Base-by-base conservation (phyloP, 768 basidiomycete species). In the Bullera alba region DNA sequence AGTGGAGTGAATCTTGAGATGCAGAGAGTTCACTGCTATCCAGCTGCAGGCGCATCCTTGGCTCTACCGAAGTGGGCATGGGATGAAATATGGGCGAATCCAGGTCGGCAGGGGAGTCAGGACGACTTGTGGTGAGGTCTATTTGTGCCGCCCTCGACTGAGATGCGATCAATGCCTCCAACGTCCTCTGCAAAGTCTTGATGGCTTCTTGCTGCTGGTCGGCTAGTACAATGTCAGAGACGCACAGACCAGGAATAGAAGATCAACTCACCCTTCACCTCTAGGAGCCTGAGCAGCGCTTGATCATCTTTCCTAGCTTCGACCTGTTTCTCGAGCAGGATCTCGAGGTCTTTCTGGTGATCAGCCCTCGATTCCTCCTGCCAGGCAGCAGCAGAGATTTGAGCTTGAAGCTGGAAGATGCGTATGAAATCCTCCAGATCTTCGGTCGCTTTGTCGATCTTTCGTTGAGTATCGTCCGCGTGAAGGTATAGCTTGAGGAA, bases 131-230 rank as follows among this genome's bases (percentile, higher is more conserved):
- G n/a, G 16, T n/a, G n/a, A n/a, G n/a, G n/a, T n/a, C 32, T 27
- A 10, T 10, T 39, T 5, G 48, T 19, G 19, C 50, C 25, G n/a
- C 27, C 32, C 35, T 50, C 32, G 32, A 8, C n/a, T 34, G 32
- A 39, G 17, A 23, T 8, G 39, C 26, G 25, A 39, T 29, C 4
- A 58, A 25, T 7, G 46, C 55, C 44, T 73, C 72, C 0, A 85
- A 73, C 15, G 80, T 81, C 21, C 86, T 73, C 72, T 86, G 85
- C 16, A 88, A 75, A 3, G 86, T 82, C 73, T 85, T 86, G 67
- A 87, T 81, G 12, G 85, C 85, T 68, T 88, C 86, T 0, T 83
- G 82, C 78, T 86, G 83, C 67, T 86, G 83, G 38, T 80, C 79
- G 39, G 52, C 67, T 69, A 30, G 0, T 12, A 29, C 27, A 32